phyloP scores from a whole-genome alignment of 1,284 basidiomycete species.

The Leccinum cinnamomeum region DNA sequence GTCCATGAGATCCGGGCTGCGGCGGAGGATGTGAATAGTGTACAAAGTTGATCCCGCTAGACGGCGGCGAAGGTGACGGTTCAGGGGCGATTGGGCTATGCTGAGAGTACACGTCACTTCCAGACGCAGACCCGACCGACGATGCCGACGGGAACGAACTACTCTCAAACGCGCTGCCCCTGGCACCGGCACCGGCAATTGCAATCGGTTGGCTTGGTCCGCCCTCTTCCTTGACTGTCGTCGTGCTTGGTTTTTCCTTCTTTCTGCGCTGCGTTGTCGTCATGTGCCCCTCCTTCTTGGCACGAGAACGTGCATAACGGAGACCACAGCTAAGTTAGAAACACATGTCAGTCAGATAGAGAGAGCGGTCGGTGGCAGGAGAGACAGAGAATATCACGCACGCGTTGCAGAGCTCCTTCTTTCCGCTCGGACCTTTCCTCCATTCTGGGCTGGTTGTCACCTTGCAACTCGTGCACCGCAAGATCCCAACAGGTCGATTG shows the following conservation, averaged over 20 bases:
- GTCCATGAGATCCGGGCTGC: slow-evolving; percentile 6
- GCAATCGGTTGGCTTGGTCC: slow-evolving; percentile 40
- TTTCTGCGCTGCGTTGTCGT: slow-evolving; percentile 41
- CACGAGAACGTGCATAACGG: slow-evolving; percentile 76
- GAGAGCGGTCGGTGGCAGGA: slow-evolving; percentile 11
- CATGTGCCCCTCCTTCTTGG: slow-evolving; percentile 73
- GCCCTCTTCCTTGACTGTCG: slow-evolving; percentile 36
- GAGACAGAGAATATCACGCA: slow-evolving; percentile 45
- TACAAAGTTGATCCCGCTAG: slow-evolving; percentile 50
- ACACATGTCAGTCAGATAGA: slow-evolving; percentile 16
- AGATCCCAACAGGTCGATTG: slow-evolving; percentile 71
- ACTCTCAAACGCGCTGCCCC: slow-evolving; percentile 47
- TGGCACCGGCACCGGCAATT: slow-evolving; percentile 35
- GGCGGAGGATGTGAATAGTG: slow-evolving; percentile 44
- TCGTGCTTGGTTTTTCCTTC: slow-evolving; percentile 40
- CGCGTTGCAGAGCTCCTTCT: slow-evolving; percentile 94
- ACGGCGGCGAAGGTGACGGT: slow-evolving; percentile 63
- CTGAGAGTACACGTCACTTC: slow-evolving; percentile 56
- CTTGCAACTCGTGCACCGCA: slow-evolving; percentile 81
- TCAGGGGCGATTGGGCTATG: slow-evolving; percentile 40
- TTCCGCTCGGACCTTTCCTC: slow-evolving; percentile 88
- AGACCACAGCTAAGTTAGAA: slow-evolving; percentile 63
- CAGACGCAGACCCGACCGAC: slow-evolving; percentile 49
- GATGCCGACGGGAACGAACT: slow-evolving; percentile 49
- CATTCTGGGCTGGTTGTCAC: slow-evolving; percentile 89